Evolutionary conservation across 306 rosid genomes (phyloP).

Genomic region (Cucumis melo): DNA sequence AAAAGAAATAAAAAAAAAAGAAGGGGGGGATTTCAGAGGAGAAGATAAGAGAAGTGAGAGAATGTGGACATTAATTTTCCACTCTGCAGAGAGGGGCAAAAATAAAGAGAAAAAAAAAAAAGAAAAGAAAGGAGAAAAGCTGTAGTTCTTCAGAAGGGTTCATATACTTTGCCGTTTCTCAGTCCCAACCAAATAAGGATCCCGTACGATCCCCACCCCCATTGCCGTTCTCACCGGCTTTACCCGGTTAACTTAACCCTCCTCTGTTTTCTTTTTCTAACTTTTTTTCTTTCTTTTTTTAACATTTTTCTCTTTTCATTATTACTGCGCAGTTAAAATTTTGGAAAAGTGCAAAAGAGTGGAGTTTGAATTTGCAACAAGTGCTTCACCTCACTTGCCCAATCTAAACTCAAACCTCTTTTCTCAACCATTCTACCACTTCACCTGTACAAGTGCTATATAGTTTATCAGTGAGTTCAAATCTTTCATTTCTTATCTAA

Average conservation of each 20-base stretch:
- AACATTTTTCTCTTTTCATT: not conserved
- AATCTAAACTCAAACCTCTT: too few relatives aligned
- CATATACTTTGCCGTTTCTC: constrained; percentile 40
- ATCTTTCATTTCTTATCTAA: too few relatives aligned
- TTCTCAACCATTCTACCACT: too few relatives aligned
- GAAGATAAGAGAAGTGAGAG: constrained; percentile 14
- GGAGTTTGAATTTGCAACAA: not conserved
- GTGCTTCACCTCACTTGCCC: too few relatives aligned
- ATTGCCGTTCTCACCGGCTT: constrained; percentile 28
- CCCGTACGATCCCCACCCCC: not conserved
- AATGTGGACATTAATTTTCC: constrained; percentile 16
- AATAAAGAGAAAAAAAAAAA: not conserved
- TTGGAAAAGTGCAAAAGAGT: not conserved
- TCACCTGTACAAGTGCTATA: too few relatives aligned
- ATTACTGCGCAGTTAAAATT: constrained; percentile 9
- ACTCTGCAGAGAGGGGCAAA: constrained; percentile 7
- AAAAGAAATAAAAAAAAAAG: not conserved
- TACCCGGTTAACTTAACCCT: constrained; percentile 26
- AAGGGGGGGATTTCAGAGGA: not conserved
- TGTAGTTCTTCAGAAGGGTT: constrained; percentile 19
- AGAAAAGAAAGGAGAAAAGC: not conserved
- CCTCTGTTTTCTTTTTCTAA: not conserved
- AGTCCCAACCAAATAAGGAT: constrained; percentile 6
- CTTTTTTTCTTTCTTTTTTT: not conserved
- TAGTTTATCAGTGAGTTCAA: too few relatives aligned